Percentiles rank a stretch among this genome's conserved stretches.
Evolutionary conservation across 1,139 yeast genomes (phyloP).

Genomic region (Yamadazyma spencermartinsiae): DNA sequence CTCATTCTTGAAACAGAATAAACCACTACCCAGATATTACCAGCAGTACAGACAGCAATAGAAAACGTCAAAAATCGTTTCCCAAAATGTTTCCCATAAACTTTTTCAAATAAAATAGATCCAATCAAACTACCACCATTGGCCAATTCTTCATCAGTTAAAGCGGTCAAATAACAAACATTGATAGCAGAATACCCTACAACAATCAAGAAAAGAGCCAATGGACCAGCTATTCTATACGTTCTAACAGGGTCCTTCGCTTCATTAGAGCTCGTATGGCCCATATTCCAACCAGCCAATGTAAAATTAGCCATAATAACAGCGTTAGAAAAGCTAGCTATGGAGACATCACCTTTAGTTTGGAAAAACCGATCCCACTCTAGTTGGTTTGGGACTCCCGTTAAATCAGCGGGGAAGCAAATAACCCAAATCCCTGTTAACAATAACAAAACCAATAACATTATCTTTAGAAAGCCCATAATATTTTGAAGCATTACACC

Average conservation of each 20-base stretch:
- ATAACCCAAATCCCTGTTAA: constrained; percentile 52
- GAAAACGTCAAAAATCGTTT: constrained; percentile 54
- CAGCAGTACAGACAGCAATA: constrained; percentile 60
- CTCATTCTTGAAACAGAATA: constrained; percentile 61
- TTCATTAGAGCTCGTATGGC: constrained; percentile 62
- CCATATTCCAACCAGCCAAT: constrained; percentile 64
- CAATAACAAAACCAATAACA: constrained; percentile 48
- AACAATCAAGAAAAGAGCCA: constrained; percentile 48
- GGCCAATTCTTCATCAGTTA: constrained; percentile 54
- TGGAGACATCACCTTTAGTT: constrained; percentile 28
- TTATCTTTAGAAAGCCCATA: constrained; percentile 55
- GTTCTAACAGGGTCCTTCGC: constrained; percentile 59
- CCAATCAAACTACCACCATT: constrained; percentile 60
- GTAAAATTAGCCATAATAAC: constrained; percentile 61
- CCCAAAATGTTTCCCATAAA: constrained; percentile 55
- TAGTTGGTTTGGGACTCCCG: constrained; percentile 44
- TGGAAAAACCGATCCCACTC: constrained; percentile 32
- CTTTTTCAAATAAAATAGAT: constrained; percentile 54
- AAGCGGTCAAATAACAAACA: constrained; percentile 54
- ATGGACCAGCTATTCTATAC: constrained; percentile 60
- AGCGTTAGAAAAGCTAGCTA: constrained; percentile 54
- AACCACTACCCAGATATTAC: constrained; percentile 62
- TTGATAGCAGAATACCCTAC: constrained; percentile 56
- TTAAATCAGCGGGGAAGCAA: constrained; percentile 40
- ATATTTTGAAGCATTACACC: constrained; percentile 58